Evolutionary conservation across 345 rosid genomes (phyloP).

Genomic region (Aquilaria yunnanensis): DNA sequence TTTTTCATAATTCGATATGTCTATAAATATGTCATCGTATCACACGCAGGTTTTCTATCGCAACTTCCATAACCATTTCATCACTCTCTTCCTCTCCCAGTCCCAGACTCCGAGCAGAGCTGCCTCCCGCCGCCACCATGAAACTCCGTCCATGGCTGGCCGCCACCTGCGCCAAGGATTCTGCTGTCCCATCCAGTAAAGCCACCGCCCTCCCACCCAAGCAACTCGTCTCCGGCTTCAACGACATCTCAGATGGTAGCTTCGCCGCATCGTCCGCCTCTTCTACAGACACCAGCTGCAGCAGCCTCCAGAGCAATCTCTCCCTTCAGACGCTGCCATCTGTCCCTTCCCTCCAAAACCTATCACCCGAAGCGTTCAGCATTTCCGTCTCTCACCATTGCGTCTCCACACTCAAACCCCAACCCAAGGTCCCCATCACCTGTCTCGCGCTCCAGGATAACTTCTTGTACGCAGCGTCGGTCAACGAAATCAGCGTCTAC

Average conservation of each 20-base stretch:
- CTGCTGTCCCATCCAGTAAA: constrained; percentile 7
- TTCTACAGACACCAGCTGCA: constrained; percentile 20
- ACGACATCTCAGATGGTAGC: constrained; percentile 14
- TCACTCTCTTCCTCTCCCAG: background rate
- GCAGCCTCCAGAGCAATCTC: constrained; percentile 58
- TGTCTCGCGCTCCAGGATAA: constrained; percentile 51
- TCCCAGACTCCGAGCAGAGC: background rate
- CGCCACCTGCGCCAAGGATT: constrained; percentile 12
- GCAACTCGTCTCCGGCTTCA: constrained; percentile 23
- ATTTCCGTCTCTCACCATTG: constrained; percentile 34
- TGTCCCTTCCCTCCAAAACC: constrained; percentile 65
- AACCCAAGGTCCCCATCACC: constrained; percentile 40
- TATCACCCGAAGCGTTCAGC: constrained; percentile 31
- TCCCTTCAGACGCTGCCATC: constrained; percentile 83
- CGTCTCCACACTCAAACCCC: constrained; percentile 35
- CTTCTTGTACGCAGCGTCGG: constrained; percentile 58
- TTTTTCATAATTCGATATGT: background rate
- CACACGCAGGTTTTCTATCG: background rate
- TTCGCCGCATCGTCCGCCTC: constrained; percentile 25
- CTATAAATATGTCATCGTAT: background rate
- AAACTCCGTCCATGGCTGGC: constrained; percentile 42
- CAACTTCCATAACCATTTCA: background rate
- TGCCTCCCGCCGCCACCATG: constrained; percentile 20
- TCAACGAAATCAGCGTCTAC: constrained; percentile 62
- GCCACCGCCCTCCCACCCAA: constrained; percentile 11